phyloP scores from a whole-genome alignment of 2,329 filamentous ascomycete species.

The Penicillium sp. region DNA sequence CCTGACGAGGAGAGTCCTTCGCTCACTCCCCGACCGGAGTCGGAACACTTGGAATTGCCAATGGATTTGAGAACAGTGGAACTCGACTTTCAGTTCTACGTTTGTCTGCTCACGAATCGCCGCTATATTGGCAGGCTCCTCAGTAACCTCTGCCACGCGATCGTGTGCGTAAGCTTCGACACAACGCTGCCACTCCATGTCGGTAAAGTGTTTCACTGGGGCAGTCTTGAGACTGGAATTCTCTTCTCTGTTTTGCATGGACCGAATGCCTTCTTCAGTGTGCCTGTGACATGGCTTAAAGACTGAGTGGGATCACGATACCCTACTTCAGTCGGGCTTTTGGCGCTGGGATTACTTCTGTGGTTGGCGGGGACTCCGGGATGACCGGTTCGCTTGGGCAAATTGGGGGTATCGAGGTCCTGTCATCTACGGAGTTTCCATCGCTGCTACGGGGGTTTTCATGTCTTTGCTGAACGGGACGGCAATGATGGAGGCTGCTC shows the following conservation, averaged over 20 bases:
- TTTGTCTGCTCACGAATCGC: constrained; percentile 23
- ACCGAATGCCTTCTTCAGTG: constrained; percentile 59
- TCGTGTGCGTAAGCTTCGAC: constrained; percentile 57
- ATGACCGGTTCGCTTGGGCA: constrained; percentile 29
- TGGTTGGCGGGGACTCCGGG: constrained; percentile 32
- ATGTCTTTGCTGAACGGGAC: constrained; percentile 30
- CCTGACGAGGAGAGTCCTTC: neutral
- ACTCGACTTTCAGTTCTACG: neutral
- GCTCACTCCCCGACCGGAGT: neutral
- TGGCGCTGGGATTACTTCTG: constrained; percentile 24
- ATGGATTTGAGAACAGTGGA: neutral
- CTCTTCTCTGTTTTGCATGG: constrained; percentile 61
- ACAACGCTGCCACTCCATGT: constrained; percentile 59
- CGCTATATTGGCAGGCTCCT: constrained; percentile 47
- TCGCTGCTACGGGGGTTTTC: constrained; percentile 24
- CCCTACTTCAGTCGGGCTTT: constrained; percentile 28
- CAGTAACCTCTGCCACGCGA: constrained; percentile 43
- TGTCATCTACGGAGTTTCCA: constrained; percentile 23
- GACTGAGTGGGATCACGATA: constrained; percentile 27
- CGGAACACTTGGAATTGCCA: neutral
- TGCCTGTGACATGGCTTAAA: constrained; percentile 55
- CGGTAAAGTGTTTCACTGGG: constrained; percentile 55
- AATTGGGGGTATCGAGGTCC: constrained; percentile 18
- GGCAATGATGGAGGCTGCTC: constrained; percentile 31
- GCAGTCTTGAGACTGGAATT: constrained; percentile 56